These are phyloP conservation scores for Bryum argenteum DNA, from an alignment of 225 moss, liverwort and hornwort genomes.

Conservation along the genomic window DNA sequence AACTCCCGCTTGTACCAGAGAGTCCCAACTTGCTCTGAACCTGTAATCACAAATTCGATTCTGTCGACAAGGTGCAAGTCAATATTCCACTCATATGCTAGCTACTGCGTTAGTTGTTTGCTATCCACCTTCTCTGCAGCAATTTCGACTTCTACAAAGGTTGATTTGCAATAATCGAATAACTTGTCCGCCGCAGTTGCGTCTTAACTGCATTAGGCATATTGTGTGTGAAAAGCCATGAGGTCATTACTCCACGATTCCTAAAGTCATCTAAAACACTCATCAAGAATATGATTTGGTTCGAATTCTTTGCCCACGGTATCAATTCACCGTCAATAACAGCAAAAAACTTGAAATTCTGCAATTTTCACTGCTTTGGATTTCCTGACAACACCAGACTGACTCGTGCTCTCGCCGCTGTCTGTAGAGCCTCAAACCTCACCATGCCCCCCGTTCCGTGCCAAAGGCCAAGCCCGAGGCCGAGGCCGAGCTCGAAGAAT, in stretches of 20 bases:
- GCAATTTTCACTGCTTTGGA: constrained; percentile 33
- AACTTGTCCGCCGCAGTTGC: constrained; percentile 64
- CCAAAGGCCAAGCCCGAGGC: too few relatives aligned
- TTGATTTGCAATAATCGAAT: constrained; percentile 63
- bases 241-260: constrained; percentile 60
- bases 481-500: too few relatives aligned
- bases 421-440: too few relatives aligned
- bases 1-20: constrained; percentile 26
- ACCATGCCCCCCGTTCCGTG: too few relatives aligned
- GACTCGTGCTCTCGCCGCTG: too few relatives aligned
- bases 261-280: constrained; percentile 53
- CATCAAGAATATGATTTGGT: constrained; percentile 36
- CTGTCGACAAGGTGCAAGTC: constrained; percentile 5
- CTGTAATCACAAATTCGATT: constrained; percentile 25
- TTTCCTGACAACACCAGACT: constrained; percentile 48
- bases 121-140: constrained; percentile 34
- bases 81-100: not conserved
- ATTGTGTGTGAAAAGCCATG: constrained; percentile 78
- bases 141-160: constrained; percentile 86
- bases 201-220: constrained; percentile 62
- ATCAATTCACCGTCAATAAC: constrained; percentile 65
- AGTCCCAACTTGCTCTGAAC: constrained; percentile 48
- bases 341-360: constrained; percentile 44
- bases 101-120: not conserved
- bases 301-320: constrained; percentile 42